Percentiles rank a stretch among this genome's conserved stretches.
phyloP scores from a whole-genome alignment of 202 grass and related monocot genomes.

The Setaria italica region DNA sequence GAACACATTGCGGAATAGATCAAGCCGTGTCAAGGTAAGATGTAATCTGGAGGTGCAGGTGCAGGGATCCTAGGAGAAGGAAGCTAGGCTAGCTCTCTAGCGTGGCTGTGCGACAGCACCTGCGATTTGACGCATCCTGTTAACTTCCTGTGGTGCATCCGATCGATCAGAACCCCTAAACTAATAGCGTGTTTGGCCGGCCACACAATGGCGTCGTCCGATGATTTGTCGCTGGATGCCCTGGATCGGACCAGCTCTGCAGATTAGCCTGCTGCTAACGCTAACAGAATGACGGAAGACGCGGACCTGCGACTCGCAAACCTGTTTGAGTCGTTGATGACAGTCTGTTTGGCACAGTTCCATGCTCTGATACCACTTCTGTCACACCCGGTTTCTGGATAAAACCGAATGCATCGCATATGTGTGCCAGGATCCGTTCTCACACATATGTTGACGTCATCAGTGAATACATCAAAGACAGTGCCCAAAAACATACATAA shows the following conservation, averaged over 20 bases:
- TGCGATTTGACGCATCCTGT: conserved; percentile 34
- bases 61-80: background rate
- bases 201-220: background rate
- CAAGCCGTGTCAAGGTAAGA: conserved; percentile 9
- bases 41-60: background rate
- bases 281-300: background rate
- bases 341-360: too few species aligned
- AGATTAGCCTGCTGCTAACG: background rate
- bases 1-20: background rate
- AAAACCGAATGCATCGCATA: too few species aligned
- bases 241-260: background rate
- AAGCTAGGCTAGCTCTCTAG: background rate
- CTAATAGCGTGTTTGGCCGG: background rate
- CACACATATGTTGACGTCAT: too few species aligned
- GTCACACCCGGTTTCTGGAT: too few species aligned
- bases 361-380: too few species aligned
- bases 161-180: background rate
- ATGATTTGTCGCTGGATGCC: background rate
- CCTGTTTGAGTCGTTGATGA: too few species aligned
- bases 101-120: conserved; percentile 20
- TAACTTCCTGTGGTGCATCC: background rate
- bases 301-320: background rate
- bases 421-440: too few species aligned
- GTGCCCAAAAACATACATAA: too few species aligned
- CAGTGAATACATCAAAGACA: too few species aligned